A percentile compares a stretch with the other conserved stretches of the same genome.
Evolutionary conservation across 805 yeast genomes (phyloP).

Genomic region (Yamadazyma sp.): DNA sequence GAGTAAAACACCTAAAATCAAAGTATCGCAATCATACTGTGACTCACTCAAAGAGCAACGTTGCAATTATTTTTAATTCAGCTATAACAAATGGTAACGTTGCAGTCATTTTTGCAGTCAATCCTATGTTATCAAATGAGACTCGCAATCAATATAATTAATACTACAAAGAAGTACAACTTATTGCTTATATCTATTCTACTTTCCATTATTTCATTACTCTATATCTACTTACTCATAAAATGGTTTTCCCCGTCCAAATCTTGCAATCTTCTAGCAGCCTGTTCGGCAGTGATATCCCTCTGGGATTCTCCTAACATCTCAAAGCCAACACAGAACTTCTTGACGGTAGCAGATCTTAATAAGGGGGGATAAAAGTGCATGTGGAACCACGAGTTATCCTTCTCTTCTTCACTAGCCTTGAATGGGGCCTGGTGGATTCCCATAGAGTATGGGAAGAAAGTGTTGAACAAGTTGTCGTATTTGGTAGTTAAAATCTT

Average conservation of each 20-base stretch:
- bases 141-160: no score
- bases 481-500: constrained; percentile 58
- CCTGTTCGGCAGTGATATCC: constrained; percentile 65
- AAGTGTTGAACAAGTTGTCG: constrained; percentile 67
- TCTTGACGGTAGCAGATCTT: constrained; percentile 71
- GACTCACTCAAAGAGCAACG: neutral
- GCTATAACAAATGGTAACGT: neutral
- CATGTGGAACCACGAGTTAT: constrained; percentile 58
- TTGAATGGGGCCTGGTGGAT: constrained; percentile 71
- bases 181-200: neutral
- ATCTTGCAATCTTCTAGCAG: constrained; percentile 54
- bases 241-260: constrained; percentile 42
- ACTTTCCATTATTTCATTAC: no score
- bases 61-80: neutral
- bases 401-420: constrained; percentile 40
- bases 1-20: no score
- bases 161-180: no score
- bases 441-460: constrained; percentile 82
- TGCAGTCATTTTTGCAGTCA: neutral
- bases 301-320: constrained; percentile 69
- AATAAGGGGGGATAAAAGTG: constrained; percentile 79
- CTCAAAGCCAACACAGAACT: constrained; percentile 75
- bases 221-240: constrained; percentile 16
- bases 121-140: no score
- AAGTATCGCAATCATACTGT: no score